These are phyloP conservation scores for Marchantia polymorpha DNA, from an alignment of 225 moss, liverwort and hornwort species.

Conservation along the genomic window DNA sequence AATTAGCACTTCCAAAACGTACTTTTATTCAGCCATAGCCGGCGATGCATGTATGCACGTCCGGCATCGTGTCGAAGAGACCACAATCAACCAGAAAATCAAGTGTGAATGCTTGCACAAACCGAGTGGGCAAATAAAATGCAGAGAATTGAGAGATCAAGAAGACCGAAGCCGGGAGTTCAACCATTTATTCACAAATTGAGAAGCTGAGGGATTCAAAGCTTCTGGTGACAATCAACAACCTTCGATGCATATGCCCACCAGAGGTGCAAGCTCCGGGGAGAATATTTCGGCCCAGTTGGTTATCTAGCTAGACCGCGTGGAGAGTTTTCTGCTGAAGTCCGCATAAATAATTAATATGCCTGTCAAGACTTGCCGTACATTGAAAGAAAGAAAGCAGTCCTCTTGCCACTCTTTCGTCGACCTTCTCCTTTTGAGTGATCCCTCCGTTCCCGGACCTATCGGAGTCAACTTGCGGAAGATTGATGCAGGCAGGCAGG, in stretches of 20 bases:
- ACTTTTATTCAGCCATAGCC: no score
- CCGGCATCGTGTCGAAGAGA: no score
- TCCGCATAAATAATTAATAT: background rate
- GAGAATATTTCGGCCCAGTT: background rate
- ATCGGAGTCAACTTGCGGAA: background rate
- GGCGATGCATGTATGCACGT: no score
- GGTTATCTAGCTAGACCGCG: background rate
- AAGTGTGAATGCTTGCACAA: background rate
- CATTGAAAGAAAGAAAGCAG: background rate
- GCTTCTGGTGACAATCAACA: background rate
- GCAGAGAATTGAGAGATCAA: background rate
- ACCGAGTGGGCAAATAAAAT: background rate
- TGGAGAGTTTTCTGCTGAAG: background rate
- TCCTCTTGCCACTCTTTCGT: background rate
- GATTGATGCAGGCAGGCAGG: slow-evolving; percentile 1
- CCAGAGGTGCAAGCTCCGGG: background rate
- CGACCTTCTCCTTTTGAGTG: background rate
- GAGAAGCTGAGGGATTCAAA: background rate
- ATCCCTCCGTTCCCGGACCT: background rate
- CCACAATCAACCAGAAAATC: no score
- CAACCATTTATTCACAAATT: background rate
- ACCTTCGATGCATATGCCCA: background rate
- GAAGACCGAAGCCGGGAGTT: background rate
- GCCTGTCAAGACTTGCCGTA: no score
- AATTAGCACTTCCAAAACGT: no score